Conservation (phyloP, 257 asterid genomes). For the Ballota nigra region DNA sequence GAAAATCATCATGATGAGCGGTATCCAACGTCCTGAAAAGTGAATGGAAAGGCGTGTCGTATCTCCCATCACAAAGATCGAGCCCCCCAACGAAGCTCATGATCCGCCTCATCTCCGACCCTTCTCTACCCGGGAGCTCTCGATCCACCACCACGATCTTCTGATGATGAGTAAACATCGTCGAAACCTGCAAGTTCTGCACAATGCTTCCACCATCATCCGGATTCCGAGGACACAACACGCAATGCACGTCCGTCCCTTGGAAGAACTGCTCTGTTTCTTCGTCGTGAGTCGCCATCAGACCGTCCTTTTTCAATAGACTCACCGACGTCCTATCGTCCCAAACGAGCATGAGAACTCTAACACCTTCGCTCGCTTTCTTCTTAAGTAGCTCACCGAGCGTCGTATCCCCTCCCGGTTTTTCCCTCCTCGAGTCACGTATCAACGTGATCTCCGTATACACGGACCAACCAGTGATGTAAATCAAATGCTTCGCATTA, state of each 20-base stretch:
- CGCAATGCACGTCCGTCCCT: slow-evolving; percentile 62
- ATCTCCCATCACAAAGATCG: slow-evolving; percentile 85
- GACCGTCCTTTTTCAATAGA: slow-evolving; percentile 67
- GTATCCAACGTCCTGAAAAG: slow-evolving; percentile 79
- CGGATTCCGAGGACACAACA: slow-evolving; percentile 77
- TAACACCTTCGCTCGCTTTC: slow-evolving; percentile 76
- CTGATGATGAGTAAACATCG: slow-evolving; percentile 93
- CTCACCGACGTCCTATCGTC: slow-evolving; percentile 82
- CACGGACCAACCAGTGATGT: slow-evolving; percentile 93
- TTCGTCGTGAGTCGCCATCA: slow-evolving; percentile 91
- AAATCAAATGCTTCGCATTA: slow-evolving; percentile 74
- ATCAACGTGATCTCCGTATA: slow-evolving; percentile 65
- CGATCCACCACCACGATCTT: slow-evolving; percentile 70
- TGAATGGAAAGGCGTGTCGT: slow-evolving; percentile 80
- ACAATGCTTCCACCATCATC: slow-evolving; percentile 83
- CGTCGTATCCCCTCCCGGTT: slow-evolving; percentile 67
- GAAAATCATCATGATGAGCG: slow-evolving; percentile 84
- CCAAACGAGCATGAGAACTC: slow-evolving; percentile 83
- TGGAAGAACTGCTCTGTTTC: slow-evolving; percentile 57
- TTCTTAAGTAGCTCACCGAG: slow-evolving; percentile 77
- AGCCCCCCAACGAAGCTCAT: slow-evolving; percentile 92
- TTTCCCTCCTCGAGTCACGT: slow-evolving; percentile 75
- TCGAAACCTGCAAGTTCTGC: slow-evolving; percentile 65
- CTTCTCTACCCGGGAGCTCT: slow-evolving; percentile 48
- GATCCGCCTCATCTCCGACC: slow-evolving; percentile 44